Base-by-base conservation (phyloP, 2,329 filamentous ascomycete species). In the Sphaerulina vaccinii region DNA sequence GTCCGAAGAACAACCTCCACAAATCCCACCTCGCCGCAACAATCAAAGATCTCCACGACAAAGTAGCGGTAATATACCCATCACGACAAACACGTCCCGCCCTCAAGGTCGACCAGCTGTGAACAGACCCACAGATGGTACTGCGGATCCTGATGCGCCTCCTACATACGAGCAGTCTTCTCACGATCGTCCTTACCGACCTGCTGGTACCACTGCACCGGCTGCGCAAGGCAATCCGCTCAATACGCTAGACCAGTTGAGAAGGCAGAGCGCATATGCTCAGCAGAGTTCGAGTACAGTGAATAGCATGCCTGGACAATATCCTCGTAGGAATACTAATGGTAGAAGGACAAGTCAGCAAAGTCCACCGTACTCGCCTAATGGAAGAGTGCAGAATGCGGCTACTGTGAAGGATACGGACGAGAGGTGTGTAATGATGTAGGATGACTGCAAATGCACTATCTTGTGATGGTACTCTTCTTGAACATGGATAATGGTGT, bases 151-250 rank as follows among this genome's bases (percentile, higher is more conserved):
- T 22, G 78, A 75, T 0, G 82, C 82, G 1, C 83, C 82, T 1
- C 84, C 84, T 3, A 78, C 79, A 0, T 87, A 87, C 62, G 84
- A 87, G 65, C 81, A 86, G 65, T 81, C 82, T 15, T 77, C 82
- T 0, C 77, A 71, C 11, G 75, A 76, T 37, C 75, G 76, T n/a
- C 75, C 75, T 2, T 85, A 84, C 57, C 56, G 68, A 18, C 66
- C 67, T 44, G 62, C 61, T 1, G 65, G 65, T 19, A 54, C 60
- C 3, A 64, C 62, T n/a, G 63, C 65, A 3, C 51, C 58, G 3
- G 50, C 57, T 8, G 51, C 60, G 33, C 68, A 68, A 39, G 65
- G 66, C 3, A 64, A 68, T 45, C 64, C 68, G 5, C 53, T 69
- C 5, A 62, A 62, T n/a, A 64, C 68, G 1, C 60, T 69, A 7